Evolutionary conservation across 78 protist species (phyloP).

Genomic region (Polysphondylium violaceum): DNA sequence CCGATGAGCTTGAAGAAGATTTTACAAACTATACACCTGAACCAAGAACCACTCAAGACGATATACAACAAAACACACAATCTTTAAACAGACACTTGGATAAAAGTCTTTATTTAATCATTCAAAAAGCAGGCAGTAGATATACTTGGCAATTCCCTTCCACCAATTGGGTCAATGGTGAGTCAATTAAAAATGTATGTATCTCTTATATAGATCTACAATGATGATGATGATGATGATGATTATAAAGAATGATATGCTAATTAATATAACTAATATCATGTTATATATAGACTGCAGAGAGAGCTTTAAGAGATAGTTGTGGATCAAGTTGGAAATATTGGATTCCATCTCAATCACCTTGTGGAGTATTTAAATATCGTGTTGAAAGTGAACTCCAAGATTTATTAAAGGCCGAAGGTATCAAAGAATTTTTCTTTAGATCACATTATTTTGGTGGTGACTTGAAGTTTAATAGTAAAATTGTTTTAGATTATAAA

Average conservation of each 20-base stretch:
- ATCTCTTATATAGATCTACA: not conserved
- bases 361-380: constrained; percentile 68
- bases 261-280: not conserved
- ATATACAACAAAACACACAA: constrained; percentile 11
- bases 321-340: constrained; percentile 57
- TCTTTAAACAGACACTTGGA: constrained; percentile 60
- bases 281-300: constrained; percentile 9
- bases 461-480: not conserved
- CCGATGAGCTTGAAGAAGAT: constrained; percentile 63
- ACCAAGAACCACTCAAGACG: constrained; percentile 37
- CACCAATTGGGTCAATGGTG: constrained; percentile 56
- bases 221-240: not conserved
- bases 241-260: not conserved
- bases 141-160: constrained; percentile 76
- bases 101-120: constrained; percentile 62
- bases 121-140: constrained; percentile 36
- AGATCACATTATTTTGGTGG: constrained; percentile 59
- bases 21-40: constrained; percentile 41
- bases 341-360: constrained; percentile 78
- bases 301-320: constrained; percentile 63
- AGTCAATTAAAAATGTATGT: constrained; percentile 59
- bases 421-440: constrained; percentile 67
- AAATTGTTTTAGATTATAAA: constrained; percentile 47
- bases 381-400: constrained; percentile 32
- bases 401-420: constrained; percentile 47